phyloP scores from a whole-genome alignment of 2,329 filamentous ascomycete species.

The Tolypocladium paradoxum region DNA sequence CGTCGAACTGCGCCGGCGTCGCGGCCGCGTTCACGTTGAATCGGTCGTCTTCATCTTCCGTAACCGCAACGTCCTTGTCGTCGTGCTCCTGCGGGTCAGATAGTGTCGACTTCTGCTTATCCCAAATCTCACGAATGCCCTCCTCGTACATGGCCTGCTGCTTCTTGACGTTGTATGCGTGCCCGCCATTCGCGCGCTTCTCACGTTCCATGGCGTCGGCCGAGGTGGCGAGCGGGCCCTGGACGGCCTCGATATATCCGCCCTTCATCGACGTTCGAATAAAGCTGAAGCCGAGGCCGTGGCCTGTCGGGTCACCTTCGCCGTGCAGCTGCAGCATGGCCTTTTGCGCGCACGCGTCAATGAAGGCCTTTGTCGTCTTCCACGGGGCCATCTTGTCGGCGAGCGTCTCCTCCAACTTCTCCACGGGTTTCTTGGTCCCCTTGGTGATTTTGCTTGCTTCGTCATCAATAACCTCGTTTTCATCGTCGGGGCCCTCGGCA shows the following conservation, averaged over 20 bases:
- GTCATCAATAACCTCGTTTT: constrained; percentile 35
- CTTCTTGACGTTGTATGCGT: constrained; percentile 94
- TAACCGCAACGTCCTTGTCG: constrained; percentile 47
- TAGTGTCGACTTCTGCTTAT: constrained; percentile 70
- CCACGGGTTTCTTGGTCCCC: constrained; percentile 29
- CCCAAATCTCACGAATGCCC: constrained; percentile 87
- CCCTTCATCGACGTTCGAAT: constrained; percentile 99
- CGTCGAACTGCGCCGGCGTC: constrained; percentile 59
- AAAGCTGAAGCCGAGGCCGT: constrained; percentile 91
- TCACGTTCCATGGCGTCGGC: constrained; percentile 83
- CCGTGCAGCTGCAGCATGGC: constrained; percentile 95
- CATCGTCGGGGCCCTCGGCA: constrained; percentile 53
- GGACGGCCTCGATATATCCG: constrained; percentile 75
- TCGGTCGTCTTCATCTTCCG: constrained; percentile 52
- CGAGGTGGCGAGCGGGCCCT: constrained; percentile 52
- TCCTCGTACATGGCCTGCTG: constrained; percentile 89
- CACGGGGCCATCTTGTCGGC: constrained; percentile 89
- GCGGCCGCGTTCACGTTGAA: constrained; percentile 64
- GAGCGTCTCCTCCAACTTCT: constrained; percentile 56
- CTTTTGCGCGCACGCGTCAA: constrained; percentile 86
- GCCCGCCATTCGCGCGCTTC: constrained; percentile 80
- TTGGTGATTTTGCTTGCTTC: constrained; percentile 28
- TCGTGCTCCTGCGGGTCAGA: constrained; percentile 60
- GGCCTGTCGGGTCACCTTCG: constrained; percentile 86
- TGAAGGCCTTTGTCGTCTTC: constrained; percentile 94